Conservation (phyloP, 306 rosid genomes). For the Glycine latifolia region DNA sequence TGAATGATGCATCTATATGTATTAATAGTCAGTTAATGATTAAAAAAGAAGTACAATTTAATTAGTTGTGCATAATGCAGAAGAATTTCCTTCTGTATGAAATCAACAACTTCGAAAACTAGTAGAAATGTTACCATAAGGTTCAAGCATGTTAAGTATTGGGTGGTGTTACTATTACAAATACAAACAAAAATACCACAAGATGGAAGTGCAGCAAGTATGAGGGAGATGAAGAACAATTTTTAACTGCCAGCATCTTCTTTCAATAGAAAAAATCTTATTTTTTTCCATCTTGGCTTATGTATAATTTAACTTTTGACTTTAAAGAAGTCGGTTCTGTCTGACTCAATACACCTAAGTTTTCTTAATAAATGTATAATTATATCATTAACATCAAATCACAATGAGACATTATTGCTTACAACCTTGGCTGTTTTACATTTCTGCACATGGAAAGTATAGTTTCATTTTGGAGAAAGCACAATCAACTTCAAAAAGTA, state of each 20-base stretch:
- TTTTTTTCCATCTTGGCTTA: not conserved
- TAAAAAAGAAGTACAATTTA: not conserved
- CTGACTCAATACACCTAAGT: not conserved
- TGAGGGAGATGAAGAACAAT: not conserved
- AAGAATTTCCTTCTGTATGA: not conserved
- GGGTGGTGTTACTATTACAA: not conserved
- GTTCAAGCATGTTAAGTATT: not conserved
- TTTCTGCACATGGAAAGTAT: conserved; percentile 22
- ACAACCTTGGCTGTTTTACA: conserved; percentile 19
- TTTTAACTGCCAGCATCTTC: not conserved
- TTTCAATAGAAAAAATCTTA: not conserved
- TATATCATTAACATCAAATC: not conserved
- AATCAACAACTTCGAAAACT: not conserved
- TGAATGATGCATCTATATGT: conserved; percentile 4
- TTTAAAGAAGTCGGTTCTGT: not conserved
- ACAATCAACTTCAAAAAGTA: no score
- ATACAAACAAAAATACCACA: not conserved
- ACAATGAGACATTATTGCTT: conserved; percentile 1
- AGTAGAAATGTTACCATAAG: not conserved
- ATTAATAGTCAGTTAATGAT: conserved; percentile 6
- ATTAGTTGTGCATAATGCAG: conserved; percentile 22
- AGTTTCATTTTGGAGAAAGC: not conserved
- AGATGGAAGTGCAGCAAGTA: not conserved
- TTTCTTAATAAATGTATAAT: not conserved
- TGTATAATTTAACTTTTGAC: not conserved